Conservation (phyloP, 139 green algal genomes). For the Micromonas commoda region DNA sequence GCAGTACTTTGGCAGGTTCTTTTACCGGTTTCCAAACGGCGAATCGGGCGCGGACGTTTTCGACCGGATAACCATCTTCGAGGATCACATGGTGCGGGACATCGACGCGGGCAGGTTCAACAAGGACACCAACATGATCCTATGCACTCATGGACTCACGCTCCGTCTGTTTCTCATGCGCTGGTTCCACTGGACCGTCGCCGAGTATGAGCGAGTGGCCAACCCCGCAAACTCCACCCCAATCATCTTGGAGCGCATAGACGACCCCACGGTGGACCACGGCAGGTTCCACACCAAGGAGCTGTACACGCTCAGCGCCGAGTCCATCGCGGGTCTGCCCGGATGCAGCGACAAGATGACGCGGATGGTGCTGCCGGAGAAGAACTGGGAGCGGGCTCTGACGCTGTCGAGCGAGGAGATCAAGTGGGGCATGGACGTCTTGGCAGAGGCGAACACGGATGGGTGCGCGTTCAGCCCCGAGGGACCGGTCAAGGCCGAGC, state of each 20-base stretch:
- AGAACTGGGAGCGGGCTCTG: constrained; percentile 12
- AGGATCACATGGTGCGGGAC: constrained; percentile 43
- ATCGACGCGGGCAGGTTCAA: constrained; percentile 45
- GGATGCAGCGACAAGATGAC: background rate
- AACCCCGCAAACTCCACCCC: constrained; percentile 25
- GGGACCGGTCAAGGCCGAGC: background rate
- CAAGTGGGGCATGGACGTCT: background rate
- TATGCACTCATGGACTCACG: constrained; percentile 48
- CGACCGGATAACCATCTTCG: constrained; percentile 47
- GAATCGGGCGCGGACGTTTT: constrained; percentile 50
- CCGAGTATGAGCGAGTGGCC: constrained; percentile 14
- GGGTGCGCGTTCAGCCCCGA: background rate
- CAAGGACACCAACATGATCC: constrained; percentile 29
- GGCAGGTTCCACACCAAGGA: constrained; percentile 12
- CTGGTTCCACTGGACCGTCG: constrained; percentile 38
- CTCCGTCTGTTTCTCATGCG: constrained; percentile 52
- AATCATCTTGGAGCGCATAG: constrained; percentile 23
- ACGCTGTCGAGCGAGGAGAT: background rate
- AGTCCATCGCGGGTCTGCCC: constrained; percentile 7
- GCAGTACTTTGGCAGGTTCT: constrained; percentile 46
- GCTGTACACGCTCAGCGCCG: background rate
- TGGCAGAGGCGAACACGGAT: background rate
- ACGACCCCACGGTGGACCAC: background rate
- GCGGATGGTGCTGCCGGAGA: constrained; percentile 14
- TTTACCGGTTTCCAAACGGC: constrained; percentile 49